These are phyloP conservation scores for Orychophragmus violaceus DNA, from an alignment of 345 rosid species.

Conservation along the genomic window DNA sequence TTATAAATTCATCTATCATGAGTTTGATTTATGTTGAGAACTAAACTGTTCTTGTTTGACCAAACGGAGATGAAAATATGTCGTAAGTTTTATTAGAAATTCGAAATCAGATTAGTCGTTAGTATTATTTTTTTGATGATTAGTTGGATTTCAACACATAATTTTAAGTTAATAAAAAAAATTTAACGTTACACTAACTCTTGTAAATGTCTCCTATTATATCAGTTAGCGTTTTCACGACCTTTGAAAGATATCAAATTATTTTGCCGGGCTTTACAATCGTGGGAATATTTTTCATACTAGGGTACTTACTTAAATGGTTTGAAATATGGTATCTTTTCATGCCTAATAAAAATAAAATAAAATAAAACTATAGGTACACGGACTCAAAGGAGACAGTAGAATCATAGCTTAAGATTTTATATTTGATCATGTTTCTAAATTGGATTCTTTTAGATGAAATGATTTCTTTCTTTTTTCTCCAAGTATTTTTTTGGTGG, in stretches of 20 bases:
- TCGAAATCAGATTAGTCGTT: no score
- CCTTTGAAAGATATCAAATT: not conserved
- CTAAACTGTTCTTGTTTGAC: no score
- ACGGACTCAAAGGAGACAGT: constrained; percentile 25
- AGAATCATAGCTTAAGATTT: constrained; percentile 22
- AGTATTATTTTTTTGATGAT: no score
- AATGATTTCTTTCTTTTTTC: not conserved
- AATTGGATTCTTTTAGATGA: constrained; percentile 11
- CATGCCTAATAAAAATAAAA: not conserved
- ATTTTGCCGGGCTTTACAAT: not conserved
- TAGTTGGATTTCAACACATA: no score
- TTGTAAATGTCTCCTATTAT: not conserved
- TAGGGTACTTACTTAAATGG: not conserved
- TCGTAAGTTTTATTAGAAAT: no score
- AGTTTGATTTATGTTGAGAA: no score
- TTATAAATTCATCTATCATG: no score
- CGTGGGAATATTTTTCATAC: not conserved
- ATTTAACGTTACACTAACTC: not conserved
- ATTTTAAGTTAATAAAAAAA: no score
- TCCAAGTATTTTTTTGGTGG: not conserved
- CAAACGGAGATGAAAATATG: no score
- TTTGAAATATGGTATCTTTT: not conserved
- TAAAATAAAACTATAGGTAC: constrained; percentile 19
- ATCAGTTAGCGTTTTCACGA: not conserved
- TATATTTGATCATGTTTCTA: constrained; percentile 3